Percentiles rank a stretch among this genome's conserved stretches.
Evolutionary conservation across 169 alveolate genomes (phyloP).

Genomic region (Cryptosporidium viatorum): DNA sequence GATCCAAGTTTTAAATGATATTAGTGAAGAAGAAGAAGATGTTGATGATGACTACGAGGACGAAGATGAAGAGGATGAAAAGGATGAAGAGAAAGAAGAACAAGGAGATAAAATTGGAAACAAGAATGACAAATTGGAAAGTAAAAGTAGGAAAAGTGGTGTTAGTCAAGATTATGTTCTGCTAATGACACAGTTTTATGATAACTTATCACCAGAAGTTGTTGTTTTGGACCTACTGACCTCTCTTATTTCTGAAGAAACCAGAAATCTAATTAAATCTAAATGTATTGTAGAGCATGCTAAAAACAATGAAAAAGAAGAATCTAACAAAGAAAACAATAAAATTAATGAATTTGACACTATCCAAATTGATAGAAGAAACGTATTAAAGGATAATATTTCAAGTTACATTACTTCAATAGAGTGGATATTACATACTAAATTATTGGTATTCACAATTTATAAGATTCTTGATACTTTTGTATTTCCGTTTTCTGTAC

Average conservation of each 20-base stretch:
- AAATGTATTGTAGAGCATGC: not conserved
- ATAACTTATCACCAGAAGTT: constrained; percentile 52
- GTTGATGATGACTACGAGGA: not conserved
- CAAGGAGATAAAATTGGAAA: not conserved
- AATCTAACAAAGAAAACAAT: constrained; percentile 6
- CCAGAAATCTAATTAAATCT: not conserved
- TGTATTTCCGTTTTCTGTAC: constrained; percentile 41
- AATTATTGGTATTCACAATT: not conserved
- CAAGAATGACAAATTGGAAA: not conserved
- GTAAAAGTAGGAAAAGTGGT: not conserved
- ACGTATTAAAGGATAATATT: constrained; percentile 23
- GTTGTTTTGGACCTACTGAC: constrained; percentile 48
- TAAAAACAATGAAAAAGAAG: not conserved
- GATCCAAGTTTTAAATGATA: constrained; percentile 14
- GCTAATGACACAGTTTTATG: constrained; percentile 28
- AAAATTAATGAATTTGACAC: constrained; percentile 4
- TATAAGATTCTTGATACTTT: constrained; percentile 48
- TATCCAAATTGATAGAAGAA: constrained; percentile 30
- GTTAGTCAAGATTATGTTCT: constrained; percentile 1
- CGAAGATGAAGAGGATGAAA: constrained; percentile 21
- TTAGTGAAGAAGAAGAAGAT: not conserved
- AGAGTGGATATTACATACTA: constrained; percentile 36
- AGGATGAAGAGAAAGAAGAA: not conserved
- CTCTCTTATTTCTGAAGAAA: constrained; percentile 45
- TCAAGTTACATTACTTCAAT: constrained; percentile 12